phyloP scores from a whole-genome alignment of 768 basidiomycete species.

The Hypholoma fasciculare region DNA sequence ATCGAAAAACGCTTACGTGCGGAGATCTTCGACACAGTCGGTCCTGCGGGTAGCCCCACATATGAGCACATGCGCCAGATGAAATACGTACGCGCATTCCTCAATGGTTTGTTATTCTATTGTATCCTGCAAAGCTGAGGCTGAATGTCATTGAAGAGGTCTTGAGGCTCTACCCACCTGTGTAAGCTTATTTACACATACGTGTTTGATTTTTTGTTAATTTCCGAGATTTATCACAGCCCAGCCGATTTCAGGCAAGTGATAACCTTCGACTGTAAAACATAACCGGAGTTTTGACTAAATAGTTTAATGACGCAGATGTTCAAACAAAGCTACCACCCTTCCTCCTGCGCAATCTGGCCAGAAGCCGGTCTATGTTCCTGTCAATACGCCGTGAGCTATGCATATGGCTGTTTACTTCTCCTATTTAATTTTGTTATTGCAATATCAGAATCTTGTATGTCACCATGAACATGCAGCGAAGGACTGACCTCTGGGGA shows the following conservation, averaged over 20 bases:
- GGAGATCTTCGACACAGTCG: slow-evolving; percentile 40
- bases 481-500: slow-evolving; percentile 65
- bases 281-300: background rate
- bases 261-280: background rate
- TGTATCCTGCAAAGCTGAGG: background rate
- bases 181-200: slow-evolving; percentile 19
- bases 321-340: slow-evolving; percentile 11
- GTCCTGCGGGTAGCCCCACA: slow-evolving; percentile 32
- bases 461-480: slow-evolving; percentile 57
- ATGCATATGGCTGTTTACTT: background rate
- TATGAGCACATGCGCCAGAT: slow-evolving; percentile 46
- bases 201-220: background rate
- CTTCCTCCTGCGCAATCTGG: slow-evolving; percentile 16
- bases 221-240: background rate
- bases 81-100: slow-evolving; percentile 34
- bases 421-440: background rate
- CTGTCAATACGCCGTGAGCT: slow-evolving; percentile 21
- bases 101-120: slow-evolving; percentile 26
- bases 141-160: slow-evolving; percentile 29
- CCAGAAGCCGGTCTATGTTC: slow-evolving; percentile 20
- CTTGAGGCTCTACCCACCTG: slow-evolving; percentile 37
- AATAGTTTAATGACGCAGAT: background rate
- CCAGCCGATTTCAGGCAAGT: slow-evolving; percentile 7
- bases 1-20: slow-evolving; percentile 35
- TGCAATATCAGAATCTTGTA: slow-evolving; percentile 26